Evolutionary conservation across 1,284 basidiomycete genomes (phyloP).

Genomic region (Mrakiaceae sp.): DNA sequence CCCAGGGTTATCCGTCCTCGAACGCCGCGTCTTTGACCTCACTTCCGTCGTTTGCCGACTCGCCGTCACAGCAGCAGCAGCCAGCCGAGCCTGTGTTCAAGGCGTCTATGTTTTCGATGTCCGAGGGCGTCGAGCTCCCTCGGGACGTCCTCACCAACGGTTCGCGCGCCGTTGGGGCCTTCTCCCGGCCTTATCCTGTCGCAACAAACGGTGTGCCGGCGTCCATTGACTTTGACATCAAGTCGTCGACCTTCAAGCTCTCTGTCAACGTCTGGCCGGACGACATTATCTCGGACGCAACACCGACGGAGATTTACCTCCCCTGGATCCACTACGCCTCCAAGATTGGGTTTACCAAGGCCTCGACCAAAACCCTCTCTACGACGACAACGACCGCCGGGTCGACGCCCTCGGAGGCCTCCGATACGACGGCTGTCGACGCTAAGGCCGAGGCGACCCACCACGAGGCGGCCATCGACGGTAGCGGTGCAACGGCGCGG

Average conservation of each 20-base stretch:
- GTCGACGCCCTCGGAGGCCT: not conserved
- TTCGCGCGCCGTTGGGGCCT: constrained; percentile 66
- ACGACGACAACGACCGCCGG: too few species aligned
- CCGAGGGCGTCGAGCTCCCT: constrained; percentile 23
- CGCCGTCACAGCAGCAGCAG: too few species aligned
- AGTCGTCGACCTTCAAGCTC: constrained; percentile 55
- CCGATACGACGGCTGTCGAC: not conserved
- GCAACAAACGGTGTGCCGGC: constrained; percentile 56
- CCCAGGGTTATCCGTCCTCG: constrained; percentile 19
- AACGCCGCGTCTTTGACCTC: constrained; percentile 15
- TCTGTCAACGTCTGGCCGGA: constrained; percentile 49
- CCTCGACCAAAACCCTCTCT: not conserved
- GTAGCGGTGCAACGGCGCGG: constrained; percentile 16
- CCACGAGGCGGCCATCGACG: not conserved
- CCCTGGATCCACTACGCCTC: constrained; percentile 80
- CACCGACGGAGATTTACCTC: constrained; percentile 67
- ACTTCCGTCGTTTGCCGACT: too few species aligned
- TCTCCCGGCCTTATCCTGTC: constrained; percentile 67
- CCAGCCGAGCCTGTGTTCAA: constrained; percentile 16
- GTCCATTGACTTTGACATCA: constrained; percentile 65
- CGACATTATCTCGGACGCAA: constrained; percentile 37
- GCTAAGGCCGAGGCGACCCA: not conserved
- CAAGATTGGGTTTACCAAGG: constrained; percentile 12
- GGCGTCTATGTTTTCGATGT: constrained; percentile 8
- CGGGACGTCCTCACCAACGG: constrained; percentile 67